Evolutionary conservation across 495 filamentous ascomycete species (phyloP).

Genomic region (Parathielavia hyrcaniae): DNA sequence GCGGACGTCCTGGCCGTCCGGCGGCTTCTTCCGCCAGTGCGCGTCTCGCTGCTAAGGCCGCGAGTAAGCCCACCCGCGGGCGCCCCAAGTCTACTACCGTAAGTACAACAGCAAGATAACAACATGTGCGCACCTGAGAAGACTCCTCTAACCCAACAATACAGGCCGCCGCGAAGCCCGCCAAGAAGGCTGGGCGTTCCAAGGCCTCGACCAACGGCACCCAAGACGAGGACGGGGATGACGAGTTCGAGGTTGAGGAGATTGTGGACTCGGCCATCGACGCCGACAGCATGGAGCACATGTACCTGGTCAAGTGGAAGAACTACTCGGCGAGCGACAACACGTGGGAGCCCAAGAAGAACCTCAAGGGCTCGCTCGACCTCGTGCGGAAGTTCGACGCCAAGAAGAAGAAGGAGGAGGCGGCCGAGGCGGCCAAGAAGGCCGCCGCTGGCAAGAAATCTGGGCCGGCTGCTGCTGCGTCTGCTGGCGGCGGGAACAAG

Average conservation of each 20-base stretch:
- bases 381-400: slow-evolving; percentile 29
- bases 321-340: slow-evolving; percentile 30
- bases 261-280: slow-evolving; percentile 33
- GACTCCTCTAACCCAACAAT: slow-evolving; percentile 1
- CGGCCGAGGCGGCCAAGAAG: slow-evolving; percentile 11
- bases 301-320: slow-evolving; percentile 43
- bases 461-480: background rate
- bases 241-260: slow-evolving; percentile 36
- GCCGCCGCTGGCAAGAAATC: background rate
- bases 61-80: slow-evolving; percentile 21
- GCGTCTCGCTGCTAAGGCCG: slow-evolving; percentile 26
- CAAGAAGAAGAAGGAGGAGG: slow-evolving; percentile 24
- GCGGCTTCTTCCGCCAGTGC: slow-evolving; percentile 22
- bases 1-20: slow-evolving; percentile 24
- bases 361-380: slow-evolving; percentile 25
- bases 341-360: slow-evolving; percentile 42
- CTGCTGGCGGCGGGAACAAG: too few species aligned
- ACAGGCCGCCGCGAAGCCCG: slow-evolving; percentile 15
- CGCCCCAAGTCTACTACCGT: slow-evolving; percentile 22
- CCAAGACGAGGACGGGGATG: slow-evolving; percentile 22
- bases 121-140: too few species aligned
- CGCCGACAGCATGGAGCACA: slow-evolving; percentile 28
- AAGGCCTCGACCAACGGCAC: slow-evolving; percentile 18
- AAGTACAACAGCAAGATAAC: background rate
- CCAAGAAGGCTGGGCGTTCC: slow-evolving; percentile 21